phyloP scores from a whole-genome alignment of 192 early-diverging fungal species.

The Gamsiella multidivaricata region DNA sequence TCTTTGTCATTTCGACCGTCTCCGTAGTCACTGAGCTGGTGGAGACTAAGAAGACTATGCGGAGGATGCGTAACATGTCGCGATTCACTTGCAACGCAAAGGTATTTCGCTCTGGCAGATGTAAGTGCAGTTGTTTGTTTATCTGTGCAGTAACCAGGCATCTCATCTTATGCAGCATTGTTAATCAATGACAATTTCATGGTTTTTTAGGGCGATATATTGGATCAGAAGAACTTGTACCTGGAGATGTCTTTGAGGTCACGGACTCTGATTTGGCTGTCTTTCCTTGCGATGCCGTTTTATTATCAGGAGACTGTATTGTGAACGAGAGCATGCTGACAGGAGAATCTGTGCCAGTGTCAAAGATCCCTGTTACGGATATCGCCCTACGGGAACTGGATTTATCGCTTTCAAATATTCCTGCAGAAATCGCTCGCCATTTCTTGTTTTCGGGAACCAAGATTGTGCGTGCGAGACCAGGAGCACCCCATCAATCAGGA shows the following conservation, averaged over 20 bases:
- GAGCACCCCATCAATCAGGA: slow-evolving; percentile 45
- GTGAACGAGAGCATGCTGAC: slow-evolving; percentile 99
- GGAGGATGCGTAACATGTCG: slow-evolving; percentile 85
- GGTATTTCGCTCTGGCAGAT: slow-evolving; percentile 72
- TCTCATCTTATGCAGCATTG: slow-evolving; percentile 6
- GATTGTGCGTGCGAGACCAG: slow-evolving; percentile 81
- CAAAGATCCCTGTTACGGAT: slow-evolving; percentile 84
- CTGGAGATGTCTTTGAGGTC: slow-evolving; percentile 94
- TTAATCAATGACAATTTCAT: slow-evolving; percentile 35
- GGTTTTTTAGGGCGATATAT: slow-evolving; percentile 47
- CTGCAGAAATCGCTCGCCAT: slow-evolving; percentile 80
- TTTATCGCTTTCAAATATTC: slow-evolving; percentile 77
- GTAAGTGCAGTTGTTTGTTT: slow-evolving; percentile 47
- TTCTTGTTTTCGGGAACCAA: slow-evolving; percentile 95
- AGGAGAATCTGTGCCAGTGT: slow-evolving; percentile 95
- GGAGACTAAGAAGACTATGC: slow-evolving; percentile 68
- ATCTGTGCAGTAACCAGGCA: slow-evolving; percentile 9
- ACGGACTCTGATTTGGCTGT: slow-evolving; percentile 66
- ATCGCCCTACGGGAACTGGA: slow-evolving; percentile 71
- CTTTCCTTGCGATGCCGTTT: slow-evolving; percentile 92
- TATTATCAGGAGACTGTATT: slow-evolving; percentile 95
- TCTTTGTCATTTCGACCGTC: slow-evolving; percentile 86
- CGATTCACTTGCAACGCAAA: slow-evolving; percentile 84
- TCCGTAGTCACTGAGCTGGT: slow-evolving; percentile 59
- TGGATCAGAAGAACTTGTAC: slow-evolving; percentile 87